These are phyloP conservation scores for Suillus alpinus DNA, from an alignment of 768 basidiomycete genomes.

Conservation along the genomic window DNA sequence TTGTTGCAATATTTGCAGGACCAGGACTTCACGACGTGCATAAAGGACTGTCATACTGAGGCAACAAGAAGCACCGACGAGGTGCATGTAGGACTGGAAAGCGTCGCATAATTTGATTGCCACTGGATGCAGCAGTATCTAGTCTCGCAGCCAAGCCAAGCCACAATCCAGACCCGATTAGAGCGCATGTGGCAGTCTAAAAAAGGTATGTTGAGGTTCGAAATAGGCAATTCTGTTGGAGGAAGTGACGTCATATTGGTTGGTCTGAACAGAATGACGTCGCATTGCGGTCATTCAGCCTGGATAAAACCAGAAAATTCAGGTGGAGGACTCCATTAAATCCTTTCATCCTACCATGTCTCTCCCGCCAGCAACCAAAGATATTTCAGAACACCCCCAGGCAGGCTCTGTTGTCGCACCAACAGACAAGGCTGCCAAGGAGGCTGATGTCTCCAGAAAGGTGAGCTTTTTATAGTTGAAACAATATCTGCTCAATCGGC, in stretches of 20 bases:
- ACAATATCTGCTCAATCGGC: not conserved
- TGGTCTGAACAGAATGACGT: constrained; percentile 8
- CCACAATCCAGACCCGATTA: too few species aligned
- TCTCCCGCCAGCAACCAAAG: constrained; percentile 58
- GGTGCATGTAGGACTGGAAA: too few species aligned
- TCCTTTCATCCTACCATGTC: constrained; percentile 46
- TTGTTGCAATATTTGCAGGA: too few species aligned
- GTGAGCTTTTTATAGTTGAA: constrained; percentile 19
- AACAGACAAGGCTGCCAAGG: constrained; percentile 54
- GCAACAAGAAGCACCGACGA: too few species aligned
- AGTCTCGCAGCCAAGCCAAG: too few species aligned
- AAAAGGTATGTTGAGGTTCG: not conserved
- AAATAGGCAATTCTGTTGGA: not conserved
- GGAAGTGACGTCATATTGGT: not conserved
- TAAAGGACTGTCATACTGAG: too few species aligned
- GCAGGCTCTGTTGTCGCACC: constrained; percentile 65
- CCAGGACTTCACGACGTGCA: too few species aligned
- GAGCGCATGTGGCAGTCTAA: too few species aligned
- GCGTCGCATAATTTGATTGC: too few species aligned
- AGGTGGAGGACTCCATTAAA: not conserved
- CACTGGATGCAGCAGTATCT: too few species aligned
- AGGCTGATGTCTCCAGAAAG: constrained; percentile 82
- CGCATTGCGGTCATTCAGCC: constrained; percentile 10
- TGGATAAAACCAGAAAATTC: constrained; percentile 1
- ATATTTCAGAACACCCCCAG: constrained; percentile 57